Percentiles rank a stretch among this genome's conserved stretches.
phyloP scores from a whole-genome alignment of 805 yeast species.

The Tetrapisispora fleetii region DNA sequence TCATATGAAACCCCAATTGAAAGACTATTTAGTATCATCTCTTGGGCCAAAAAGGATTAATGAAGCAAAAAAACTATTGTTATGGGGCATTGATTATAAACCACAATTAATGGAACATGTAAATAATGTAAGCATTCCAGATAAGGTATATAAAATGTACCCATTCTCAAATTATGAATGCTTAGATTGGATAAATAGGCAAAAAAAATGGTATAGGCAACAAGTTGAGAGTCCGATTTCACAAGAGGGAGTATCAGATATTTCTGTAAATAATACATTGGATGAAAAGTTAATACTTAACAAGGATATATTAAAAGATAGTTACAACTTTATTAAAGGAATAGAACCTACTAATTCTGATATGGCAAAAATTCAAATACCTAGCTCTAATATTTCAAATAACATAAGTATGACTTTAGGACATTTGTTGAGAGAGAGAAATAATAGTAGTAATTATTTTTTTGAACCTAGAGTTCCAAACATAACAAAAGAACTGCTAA shows the following conservation, averaged over 20 bases:
- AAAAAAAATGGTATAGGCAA: conserved; percentile 19
- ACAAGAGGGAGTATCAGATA: background rate
- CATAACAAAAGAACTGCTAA: conserved; percentile 14
- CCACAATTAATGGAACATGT: conserved; percentile 12
- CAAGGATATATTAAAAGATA: conserved; percentile 11
- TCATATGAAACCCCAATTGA: background rate
- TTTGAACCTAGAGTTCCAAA: conserved; percentile 22
- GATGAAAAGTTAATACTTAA: background rate
- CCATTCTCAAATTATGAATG: conserved; percentile 21
- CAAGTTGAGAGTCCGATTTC: conserved; percentile 10
- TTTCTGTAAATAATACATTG: background rate
- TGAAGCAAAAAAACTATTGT: conserved; percentile 17
- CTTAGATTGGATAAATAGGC: conserved; percentile 21
- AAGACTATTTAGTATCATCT: conserved; percentile 17
- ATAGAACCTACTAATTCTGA: background rate
- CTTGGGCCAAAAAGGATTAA: conserved; percentile 21
- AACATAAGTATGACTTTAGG: conserved; percentile 22
- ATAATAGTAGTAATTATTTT: conserved; percentile 1
- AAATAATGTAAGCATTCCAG: background rate
- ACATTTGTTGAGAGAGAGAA: conserved; percentile 9
- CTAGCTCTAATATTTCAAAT: conserved; percentile 1
- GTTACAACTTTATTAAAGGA: conserved; percentile 10
- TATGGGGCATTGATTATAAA: conserved; percentile 18
- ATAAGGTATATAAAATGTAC: conserved; percentile 8
- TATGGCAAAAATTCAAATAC: conserved; percentile 2